These are phyloP conservation scores for Durio zibethinus DNA, from an alignment of 345 rosid genomes.

Conservation along the genomic window DNA sequence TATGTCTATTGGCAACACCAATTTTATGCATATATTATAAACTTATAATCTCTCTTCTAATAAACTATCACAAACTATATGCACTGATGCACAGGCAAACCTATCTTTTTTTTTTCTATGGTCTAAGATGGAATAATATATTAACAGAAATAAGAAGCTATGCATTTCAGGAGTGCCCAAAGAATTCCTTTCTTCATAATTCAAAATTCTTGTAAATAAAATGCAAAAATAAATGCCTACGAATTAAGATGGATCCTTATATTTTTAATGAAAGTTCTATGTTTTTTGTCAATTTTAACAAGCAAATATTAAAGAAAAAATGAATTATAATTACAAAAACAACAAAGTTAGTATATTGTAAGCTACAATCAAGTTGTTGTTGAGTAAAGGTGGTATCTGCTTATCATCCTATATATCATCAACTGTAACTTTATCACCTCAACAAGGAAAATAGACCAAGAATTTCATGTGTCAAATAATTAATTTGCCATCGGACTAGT, in stretches of 20 bases:
- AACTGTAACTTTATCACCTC: background rate
- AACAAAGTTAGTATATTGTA: background rate
- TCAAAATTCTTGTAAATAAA: background rate
- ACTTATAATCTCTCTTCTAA: background rate
- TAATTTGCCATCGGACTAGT: background rate
- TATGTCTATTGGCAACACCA: background rate
- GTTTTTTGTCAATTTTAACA: background rate
- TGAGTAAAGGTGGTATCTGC: background rate
- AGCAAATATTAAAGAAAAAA: background rate
- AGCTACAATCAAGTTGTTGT: background rate
- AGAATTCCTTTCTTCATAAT: background rate
- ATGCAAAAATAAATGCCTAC: background rate
- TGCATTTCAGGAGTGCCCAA: background rate
- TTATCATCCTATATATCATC: background rate
- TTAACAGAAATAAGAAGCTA: background rate
- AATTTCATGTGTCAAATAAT: background rate
- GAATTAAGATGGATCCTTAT: background rate
- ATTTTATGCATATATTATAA: background rate
- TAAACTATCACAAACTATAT: background rate
- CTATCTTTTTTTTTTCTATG: background rate
- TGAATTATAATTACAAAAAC: background rate
- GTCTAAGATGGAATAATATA: background rate
- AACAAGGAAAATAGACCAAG: background rate
- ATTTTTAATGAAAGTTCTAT: background rate
- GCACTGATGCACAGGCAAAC: background rate